Evolutionary conservation across 306 rosid genomes (phyloP).

Genomic region (Cyclanthera cordifolia): DNA sequence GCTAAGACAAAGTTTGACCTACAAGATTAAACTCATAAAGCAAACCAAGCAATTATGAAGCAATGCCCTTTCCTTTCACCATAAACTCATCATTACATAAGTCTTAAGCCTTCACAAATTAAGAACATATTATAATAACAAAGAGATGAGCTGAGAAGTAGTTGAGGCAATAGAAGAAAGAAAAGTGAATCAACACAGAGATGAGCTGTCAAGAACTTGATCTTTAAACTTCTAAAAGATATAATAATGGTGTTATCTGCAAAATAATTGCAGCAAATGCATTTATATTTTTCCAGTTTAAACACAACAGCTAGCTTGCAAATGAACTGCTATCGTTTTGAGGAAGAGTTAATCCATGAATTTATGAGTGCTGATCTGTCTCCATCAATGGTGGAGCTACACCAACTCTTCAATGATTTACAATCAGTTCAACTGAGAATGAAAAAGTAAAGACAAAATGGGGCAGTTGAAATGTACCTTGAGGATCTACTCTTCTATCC

Average conservation of each 20-base stretch:
- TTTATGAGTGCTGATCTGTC: conserved; percentile 7
- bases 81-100: not conserved
- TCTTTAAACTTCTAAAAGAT: not conserved
- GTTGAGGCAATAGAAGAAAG: conserved; percentile 5
- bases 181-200: not conserved
- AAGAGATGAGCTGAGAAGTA: conserved; percentile 1
- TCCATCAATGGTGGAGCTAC: conserved; percentile 8
- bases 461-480: not conserved
- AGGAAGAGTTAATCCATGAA: not conserved
- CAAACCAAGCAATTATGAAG: not conserved
- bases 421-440: not conserved
- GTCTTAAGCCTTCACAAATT: not conserved
- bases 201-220: conserved; percentile 6
- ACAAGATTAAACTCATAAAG: not conserved
- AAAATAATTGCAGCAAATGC: conserved; percentile 10
- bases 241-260: not conserved
- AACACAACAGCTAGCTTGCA: not conserved
- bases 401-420: not conserved
- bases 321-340: not conserved
- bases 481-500: too few relatives aligned
- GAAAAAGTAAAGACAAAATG: not conserved
- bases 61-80: not conserved
- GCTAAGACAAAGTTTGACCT: too few relatives aligned
- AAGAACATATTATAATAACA: not conserved
- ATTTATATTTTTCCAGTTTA: not conserved